Base-by-base conservation (phyloP, 805 yeast species). In the Myxozyma neglecta region DNA sequence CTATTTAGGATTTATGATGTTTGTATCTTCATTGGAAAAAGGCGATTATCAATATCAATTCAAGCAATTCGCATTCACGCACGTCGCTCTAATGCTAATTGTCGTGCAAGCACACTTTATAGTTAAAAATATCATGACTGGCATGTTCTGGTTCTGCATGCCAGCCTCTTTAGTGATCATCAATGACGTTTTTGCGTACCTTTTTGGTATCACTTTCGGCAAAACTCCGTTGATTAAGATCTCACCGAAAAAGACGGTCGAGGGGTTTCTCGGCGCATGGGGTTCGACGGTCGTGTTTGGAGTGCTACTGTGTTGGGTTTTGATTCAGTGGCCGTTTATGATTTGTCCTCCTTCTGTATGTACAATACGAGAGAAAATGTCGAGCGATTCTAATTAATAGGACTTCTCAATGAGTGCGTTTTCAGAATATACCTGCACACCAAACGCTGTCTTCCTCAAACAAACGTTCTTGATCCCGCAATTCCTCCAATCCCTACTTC, bases 231-330 rank as follows among this genome's bases (percentile, higher is more conserved):
- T 94, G 71, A 90, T 94, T 68, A 91, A 88, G 57, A 90, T 94
- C 66, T 90, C 97, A 11, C 99, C 99, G 59, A 94, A 94, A 76
- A 94, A 94, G 77, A 94, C 99, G 1, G 91, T 93, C 39, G 99
- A 94, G 78, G 99, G 99, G 2, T 94, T 94, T 71, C 77, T 93
- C 51, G 99, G 99, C 56, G 99, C 98, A 16, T 94, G 99, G 98
- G 75, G 90, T 52, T 92, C 94, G 73, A 94, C 99, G 8, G 86
- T 89, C 6, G 65, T 88, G 43, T 85, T 89, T 63, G 90, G 93
- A 0, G 75, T 89, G 18, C 57, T 85, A 7, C 79, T 91, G 57
- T 82, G 96, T 1, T 82, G 82, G 68, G 71, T 86, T 54, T 79
- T 91, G 65, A 79, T 88, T 39, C 81, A 83, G 54, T 85, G 83